Evolutionary conservation across 805 yeast genomes (phyloP), one percentile per base, ranked within the genome.

Genomic region (Kuraishia hungarica): DNA sequence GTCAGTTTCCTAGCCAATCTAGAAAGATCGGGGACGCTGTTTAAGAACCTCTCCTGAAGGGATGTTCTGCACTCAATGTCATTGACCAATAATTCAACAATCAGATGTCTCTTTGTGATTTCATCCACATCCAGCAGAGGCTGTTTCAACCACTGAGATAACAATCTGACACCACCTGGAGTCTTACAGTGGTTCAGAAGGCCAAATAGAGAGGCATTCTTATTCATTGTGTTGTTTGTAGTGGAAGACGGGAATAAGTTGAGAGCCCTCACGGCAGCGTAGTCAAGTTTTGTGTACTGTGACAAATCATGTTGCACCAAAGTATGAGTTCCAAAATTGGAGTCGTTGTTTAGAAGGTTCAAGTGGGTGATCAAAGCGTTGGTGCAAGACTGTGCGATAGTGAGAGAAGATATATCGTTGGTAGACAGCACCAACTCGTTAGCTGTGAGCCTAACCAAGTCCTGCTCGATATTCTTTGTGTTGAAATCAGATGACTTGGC

Each of bases 111-210:
- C 50, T 82, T 75, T 47, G 72, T 67, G 47, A 94, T 91, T 53
- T 76, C 82, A 0, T 61, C 64, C 11, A 78, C 64, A 60, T 83
- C 82, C 54, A 96, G 84, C 52, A 94, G 76, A 0, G 99, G 99
- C 69, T 94, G 99, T 65, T 93, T 94, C 58, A 94, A 76, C 99
- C 99, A 94, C 64, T 90, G 97, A 17, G 94, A 84, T 24, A 94
- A 77, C 53, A 92, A 71, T 59, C 98, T 78, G 1, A 93, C 75
- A 7, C 99, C 99, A n/a, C 94, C 90, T 1, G 83, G 78, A 2
- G 96, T 86, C 62, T 88, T 90, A 74, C 98, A 93, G 61, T 85
- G 83, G 73, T 94, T 93, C 62, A 94, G 73, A 50, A 94, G 75
- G 24, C 96, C 97, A 66, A 81, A 92, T 48, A 94, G 71, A 10